A percentile compares a stretch with the other conserved stretches of the same genome.
phyloP scores from a whole-genome alignment of 192 early-diverging fungal genomes.

The Podila epicladia region DNA sequence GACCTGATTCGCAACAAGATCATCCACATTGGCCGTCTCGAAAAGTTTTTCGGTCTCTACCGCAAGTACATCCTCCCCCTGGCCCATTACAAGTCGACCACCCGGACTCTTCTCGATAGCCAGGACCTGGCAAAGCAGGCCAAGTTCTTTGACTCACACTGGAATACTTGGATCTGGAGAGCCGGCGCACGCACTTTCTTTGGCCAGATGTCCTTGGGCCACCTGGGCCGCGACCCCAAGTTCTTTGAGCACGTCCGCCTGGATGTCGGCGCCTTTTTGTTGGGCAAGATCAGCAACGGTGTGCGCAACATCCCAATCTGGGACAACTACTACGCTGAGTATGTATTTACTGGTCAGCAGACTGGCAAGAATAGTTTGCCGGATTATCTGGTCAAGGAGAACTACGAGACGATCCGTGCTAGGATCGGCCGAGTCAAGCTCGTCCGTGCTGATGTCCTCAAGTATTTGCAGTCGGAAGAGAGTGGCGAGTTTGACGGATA shows the following conservation, averaged over 20 bases:
- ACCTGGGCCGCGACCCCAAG: constrained; percentile 47
- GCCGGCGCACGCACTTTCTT: constrained; percentile 33
- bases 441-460: constrained; percentile 37
- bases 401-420: constrained; percentile 43
- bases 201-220: constrained; percentile 47
- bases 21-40: constrained; percentile 47
- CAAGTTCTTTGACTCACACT: constrained; percentile 39
- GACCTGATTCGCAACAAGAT: constrained; percentile 44
- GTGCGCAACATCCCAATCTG: constrained; percentile 46
- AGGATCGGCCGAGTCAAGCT: constrained; percentile 41
- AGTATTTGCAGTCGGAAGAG: constrained; percentile 47
- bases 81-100: constrained; percentile 28
- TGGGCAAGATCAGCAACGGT: constrained; percentile 43
- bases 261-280: constrained; percentile 42
- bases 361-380: constrained; percentile 31
- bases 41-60: constrained; percentile 44
- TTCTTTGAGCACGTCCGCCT: constrained; percentile 51
- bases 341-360: constrained; percentile 49
- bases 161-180: constrained; percentile 48
- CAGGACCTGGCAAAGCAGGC: constrained; percentile 23
- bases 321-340: constrained; percentile 50
- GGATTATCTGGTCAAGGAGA: constrained; percentile 39
- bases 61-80: constrained; percentile 37
- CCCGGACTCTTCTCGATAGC: constrained; percentile 21
- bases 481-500: constrained; percentile 50